Conservation (phyloP, 768 basidiomycete species). For the Pisolithus sp. region DNA sequence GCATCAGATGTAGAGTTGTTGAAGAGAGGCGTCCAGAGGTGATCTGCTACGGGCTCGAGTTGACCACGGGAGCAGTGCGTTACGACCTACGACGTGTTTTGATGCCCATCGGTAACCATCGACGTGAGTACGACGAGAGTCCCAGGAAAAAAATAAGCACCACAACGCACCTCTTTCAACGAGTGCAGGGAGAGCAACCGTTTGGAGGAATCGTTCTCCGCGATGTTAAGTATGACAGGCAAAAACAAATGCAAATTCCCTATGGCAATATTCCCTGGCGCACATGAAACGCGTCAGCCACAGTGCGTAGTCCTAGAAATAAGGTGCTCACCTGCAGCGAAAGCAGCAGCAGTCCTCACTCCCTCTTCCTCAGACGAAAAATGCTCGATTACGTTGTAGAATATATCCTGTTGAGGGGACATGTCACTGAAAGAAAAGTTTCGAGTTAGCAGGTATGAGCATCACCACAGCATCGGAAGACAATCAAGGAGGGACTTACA, state of each 20-base stretch:
- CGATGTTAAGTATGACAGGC: slow-evolving; percentile 73
- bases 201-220: slow-evolving; percentile 69
- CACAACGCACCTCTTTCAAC: slow-evolving; percentile 63
- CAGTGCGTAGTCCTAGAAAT: background rate
- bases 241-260: slow-evolving; percentile 87
- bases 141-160: slow-evolving; percentile 21
- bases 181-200: slow-evolving; percentile 85
- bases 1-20: slow-evolving; percentile 76
- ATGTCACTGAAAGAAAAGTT: slow-evolving; percentile 59
- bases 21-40: slow-evolving; percentile 89
- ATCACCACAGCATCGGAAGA: background rate
- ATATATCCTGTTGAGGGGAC: slow-evolving; percentile 73
- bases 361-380: slow-evolving; percentile 82
- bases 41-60: slow-evolving; percentile 80
- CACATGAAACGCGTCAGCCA: background rate
- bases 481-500: slow-evolving; percentile 39
- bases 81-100: slow-evolving; percentile 55
- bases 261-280: slow-evolving; percentile 88
- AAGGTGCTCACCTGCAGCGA: slow-evolving; percentile 67
- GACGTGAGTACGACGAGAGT: background rate
- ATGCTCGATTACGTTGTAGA: slow-evolving; percentile 63
- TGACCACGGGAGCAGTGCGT: slow-evolving; percentile 84
- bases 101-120: background rate
- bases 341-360: slow-evolving; percentile 84
- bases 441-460: slow-evolving; percentile 3